phyloP scores from a whole-genome alignment of 1,284 basidiomycete species.

The Cutaneotrichosporon cutaneum region DNA sequence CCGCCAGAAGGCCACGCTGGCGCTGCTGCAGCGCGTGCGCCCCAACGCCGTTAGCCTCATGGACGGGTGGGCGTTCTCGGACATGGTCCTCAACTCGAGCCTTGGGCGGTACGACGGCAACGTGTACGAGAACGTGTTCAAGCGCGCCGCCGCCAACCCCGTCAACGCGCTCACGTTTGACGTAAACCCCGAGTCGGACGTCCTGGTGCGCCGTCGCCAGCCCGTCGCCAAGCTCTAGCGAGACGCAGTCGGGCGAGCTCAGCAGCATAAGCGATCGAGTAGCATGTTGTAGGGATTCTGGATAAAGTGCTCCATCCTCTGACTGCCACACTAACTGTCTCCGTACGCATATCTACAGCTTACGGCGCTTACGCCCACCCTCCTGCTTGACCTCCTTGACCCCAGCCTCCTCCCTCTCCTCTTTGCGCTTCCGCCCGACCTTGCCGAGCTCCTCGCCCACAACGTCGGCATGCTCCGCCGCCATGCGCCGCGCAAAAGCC shows the following conservation, averaged over 20 bases:
- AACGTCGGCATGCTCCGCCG: neutral
- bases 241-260: no score
- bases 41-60: slow-evolving; percentile 50
- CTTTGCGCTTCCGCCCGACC: neutral
- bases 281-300: no score
- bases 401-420: neutral
- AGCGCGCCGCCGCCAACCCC: slow-evolving; percentile 33
- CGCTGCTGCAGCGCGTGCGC: slow-evolving; percentile 8
- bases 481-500: slow-evolving; percentile 14
- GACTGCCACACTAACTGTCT: no score
- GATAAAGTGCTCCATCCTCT: no score
- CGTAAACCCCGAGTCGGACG: slow-evolving; percentile 11
- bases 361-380: neutral
- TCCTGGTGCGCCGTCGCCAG: slow-evolving; percentile 4
- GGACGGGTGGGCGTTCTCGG: slow-evolving; percentile 58
- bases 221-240: slow-evolving; percentile 15
- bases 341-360: neutral
- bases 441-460: neutral
- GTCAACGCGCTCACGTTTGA: slow-evolving; percentile 23
- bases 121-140: slow-evolving; percentile 56
- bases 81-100: slow-evolving; percentile 60
- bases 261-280: neutral
- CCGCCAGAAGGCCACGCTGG: slow-evolving; percentile 13
- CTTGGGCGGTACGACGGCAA: slow-evolving; percentile 57
- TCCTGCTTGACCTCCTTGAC: neutral